These are phyloP conservation scores for Leccinum incarnatum DNA, from an alignment of 768 basidiomycete species.

Conservation along the genomic window DNA sequence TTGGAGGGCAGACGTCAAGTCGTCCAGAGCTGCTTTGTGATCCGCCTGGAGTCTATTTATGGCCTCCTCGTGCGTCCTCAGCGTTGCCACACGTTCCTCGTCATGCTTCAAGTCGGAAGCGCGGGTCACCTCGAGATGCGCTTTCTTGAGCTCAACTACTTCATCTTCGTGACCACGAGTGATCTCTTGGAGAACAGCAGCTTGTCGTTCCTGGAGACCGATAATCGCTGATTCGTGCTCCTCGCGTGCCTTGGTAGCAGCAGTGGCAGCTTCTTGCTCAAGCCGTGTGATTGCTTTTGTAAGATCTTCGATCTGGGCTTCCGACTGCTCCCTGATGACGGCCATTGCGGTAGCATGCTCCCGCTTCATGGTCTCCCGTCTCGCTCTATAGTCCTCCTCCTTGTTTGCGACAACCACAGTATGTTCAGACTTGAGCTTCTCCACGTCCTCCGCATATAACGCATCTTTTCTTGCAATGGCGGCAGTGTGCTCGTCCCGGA, in stretches of 20 bases:
- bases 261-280: conserved; percentile 43
- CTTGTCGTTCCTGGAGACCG: conserved; percentile 54
- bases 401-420: conserved; percentile 48
- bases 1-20: conserved; percentile 40
- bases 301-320: conserved; percentile 58
- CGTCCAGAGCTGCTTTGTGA: conserved; percentile 46
- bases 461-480: conserved; percentile 66
- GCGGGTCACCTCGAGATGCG: conserved; percentile 44
- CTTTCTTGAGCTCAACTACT: conserved; percentile 43
- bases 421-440: conserved; percentile 65
- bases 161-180: conserved; percentile 58
- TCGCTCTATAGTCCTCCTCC: conserved; percentile 54
- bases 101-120: conserved; percentile 31
- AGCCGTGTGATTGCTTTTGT: conserved; percentile 51
- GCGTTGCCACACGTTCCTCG: conserved; percentile 35
- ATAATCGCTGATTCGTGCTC: conserved; percentile 50
- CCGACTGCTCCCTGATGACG: conserved; percentile 31
- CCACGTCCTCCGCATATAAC: conserved; percentile 61
- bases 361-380: conserved; percentile 31
- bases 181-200: conserved; percentile 50
- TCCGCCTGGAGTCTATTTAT: conserved; percentile 41
- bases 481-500: conserved; percentile 71
- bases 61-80: conserved; percentile 43
- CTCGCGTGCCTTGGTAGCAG: conserved; percentile 38
- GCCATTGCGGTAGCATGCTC: conserved; percentile 37